A percentile compares a stretch with the other conserved stretches of the same genome.
Conservation (phyloP, 2,329 filamentous ascomycete species). For the Cryphonectria nitschkei region DNA sequence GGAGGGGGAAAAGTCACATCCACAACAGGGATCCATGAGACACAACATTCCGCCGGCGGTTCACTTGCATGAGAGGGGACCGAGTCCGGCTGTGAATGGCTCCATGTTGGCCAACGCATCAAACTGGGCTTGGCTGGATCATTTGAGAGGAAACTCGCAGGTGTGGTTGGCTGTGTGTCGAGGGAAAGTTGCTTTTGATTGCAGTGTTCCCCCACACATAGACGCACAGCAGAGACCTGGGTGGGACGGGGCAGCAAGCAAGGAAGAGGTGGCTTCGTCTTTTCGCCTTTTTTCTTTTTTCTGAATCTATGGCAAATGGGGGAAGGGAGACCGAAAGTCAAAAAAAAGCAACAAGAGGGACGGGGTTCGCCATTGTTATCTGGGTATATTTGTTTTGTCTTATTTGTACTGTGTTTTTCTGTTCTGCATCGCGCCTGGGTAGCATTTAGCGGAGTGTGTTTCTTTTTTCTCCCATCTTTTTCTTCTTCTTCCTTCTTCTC, state of each 20-base stretch:
- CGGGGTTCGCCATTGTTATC: neutral
- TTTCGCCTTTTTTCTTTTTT: neutral
- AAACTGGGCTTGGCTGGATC: neutral
- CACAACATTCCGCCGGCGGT: neutral
- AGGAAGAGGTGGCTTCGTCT: neutral
- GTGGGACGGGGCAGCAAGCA: neutral
- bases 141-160: neutral
- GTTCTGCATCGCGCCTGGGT: conserved; percentile 11
- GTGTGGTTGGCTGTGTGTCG: neutral
- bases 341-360: conserved; percentile 1
- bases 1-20: neutral
- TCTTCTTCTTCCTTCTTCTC: neutral
- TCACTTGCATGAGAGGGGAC: neutral
- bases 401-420: neutral
- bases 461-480: neutral
- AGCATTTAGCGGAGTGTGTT: conserved; percentile 13
- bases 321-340: neutral
- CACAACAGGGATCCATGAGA: neutral
- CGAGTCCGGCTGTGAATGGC: neutral
- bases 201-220: neutral
- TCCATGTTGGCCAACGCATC: conserved; percentile 1
- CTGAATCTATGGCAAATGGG: conserved; percentile 3
- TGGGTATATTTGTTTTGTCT: neutral
- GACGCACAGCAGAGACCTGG: neutral
- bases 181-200: neutral